Percentiles rank a stretch among this genome's conserved stretches.
phyloP scores from a whole-genome alignment of 1,284 basidiomycete species.

The Trametes polyzona region DNA sequence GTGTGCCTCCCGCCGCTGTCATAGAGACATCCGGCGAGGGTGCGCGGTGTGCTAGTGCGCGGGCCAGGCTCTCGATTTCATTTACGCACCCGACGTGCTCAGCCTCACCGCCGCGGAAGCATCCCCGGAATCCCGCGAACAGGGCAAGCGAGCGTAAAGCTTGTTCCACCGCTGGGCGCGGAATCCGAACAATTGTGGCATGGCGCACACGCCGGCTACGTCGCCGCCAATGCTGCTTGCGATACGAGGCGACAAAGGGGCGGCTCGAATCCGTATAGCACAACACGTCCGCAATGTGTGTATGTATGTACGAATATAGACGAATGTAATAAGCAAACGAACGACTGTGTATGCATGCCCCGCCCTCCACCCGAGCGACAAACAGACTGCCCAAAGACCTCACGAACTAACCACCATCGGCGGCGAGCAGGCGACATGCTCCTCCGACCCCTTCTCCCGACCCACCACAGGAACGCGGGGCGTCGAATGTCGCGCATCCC shows the following conservation, averaged over 20 bases:
- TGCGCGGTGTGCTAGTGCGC: not conserved
- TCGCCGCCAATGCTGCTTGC: too few relatives aligned
- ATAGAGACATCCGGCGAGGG: slow-evolving; percentile 20
- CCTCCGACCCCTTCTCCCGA: slow-evolving; percentile 28
- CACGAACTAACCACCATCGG: slow-evolving; percentile 22
- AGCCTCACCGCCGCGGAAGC: slow-evolving; percentile 9
- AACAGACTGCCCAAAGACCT: not conserved
- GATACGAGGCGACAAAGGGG: slow-evolving; percentile 3
- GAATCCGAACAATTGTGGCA: too few relatives aligned
- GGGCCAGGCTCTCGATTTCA: not conserved
- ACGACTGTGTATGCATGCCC: not conserved
- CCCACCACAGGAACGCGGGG: slow-evolving; percentile 11
- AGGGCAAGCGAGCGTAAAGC: slow-evolving; percentile 1
- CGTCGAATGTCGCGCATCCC: slow-evolving; percentile 8
- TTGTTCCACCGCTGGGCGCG: too few relatives aligned
- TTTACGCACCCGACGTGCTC: not conserved
- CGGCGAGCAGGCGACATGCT: slow-evolving; percentile 17
- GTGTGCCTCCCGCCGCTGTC: slow-evolving; percentile 15
- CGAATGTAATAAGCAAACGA: slow-evolving; percentile 1
- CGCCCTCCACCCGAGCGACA: not conserved
- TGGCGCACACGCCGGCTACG: not conserved
- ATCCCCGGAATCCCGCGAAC: not conserved
- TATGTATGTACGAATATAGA: not conserved
- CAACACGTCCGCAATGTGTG: slow-evolving; percentile 5
- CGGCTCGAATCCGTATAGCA: slow-evolving; percentile 3